Evolutionary conservation across 176 grass and related monocot genomes (phyloP), one percentile per base, ranked within the genome.

Genomic region (Triticum dicoccoides): DNA sequence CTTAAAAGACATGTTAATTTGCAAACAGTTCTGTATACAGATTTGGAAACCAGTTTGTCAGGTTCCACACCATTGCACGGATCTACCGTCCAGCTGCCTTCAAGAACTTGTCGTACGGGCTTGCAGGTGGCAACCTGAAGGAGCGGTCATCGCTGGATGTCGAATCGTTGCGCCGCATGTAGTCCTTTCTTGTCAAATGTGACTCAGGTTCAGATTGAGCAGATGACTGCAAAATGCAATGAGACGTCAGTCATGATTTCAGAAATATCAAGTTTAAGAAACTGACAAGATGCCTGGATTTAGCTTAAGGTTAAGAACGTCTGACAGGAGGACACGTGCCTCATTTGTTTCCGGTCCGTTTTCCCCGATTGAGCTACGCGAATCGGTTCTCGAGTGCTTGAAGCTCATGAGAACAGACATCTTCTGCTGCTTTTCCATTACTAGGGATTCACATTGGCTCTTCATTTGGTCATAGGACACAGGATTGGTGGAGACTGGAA

Each of bases 381-480:
- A 92, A 69, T 88, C 71, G 11, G 62, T 69, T 61, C 97, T 94
- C n/a, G 94, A 75, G 54, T 94, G 82, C 77, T 90, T 99, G 76
- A 99, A 96, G 80, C 94, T 96, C 83, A 90, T 81, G 61, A 99
- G 97, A 71, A 92, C 94, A 42, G 92, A 92, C 97, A 96, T 88
- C 84, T 99, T 99, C 62, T 96, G 92, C 80, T 99, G 90, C 27
- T 99, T 96, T 69, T 93, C 97, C 69, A 96, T 80, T 23, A 96
- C 86, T 34, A 99, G 94, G 67, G 97, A 94, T 88, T 99, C 97
- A 17, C 97, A 99, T 68, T 96, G 93, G 80, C 91, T 93, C 80
- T 99, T 99, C 97, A 99, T 96, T 86, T 99, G 94, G 80, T 96
- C 90, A 8, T 96, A 98, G 0, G 97, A 92, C 79, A 98, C 82